Base-by-base conservation (phyloP, 2,329 filamentous ascomycete species). In the Rhynchosporium graminicola region DNA sequence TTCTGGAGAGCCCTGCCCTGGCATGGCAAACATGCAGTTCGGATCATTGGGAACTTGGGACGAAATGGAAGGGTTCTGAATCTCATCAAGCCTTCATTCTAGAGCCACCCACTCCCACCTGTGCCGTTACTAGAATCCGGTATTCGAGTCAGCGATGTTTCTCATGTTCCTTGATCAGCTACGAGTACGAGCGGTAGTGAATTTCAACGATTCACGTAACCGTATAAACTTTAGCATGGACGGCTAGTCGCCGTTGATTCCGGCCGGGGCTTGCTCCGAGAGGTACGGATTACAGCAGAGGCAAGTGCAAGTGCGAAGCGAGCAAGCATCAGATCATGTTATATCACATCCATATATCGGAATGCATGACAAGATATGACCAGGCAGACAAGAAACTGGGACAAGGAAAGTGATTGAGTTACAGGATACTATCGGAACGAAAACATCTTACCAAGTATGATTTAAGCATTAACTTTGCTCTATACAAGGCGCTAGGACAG, bases 1-100 rank as follows among this genome's bases (percentile, higher is more conserved):
- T 58, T 10, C 6, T 36, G 33, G 33, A 36, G 33, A 36, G 33
- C 33, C 9, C 28, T 50, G 26, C 9, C 47, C 47, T 52, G 50
- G 31, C 4, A 31, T 29, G 15, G 28, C 13, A 42, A n/a, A 15
- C 38, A 7, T 20, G 13, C 33, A 29, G 20, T 58, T 48, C 60
- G 60, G 60, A 59, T 62, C 42, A 43, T 52, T 56, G 61, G 61
- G 56, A 63, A 31, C 43, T 52, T 56, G 61, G 61, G 56, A 63
- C 61, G 61, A 62, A 26, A 48, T 43, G 55, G 31, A 42, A 48
- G 55, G 48, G 33, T 38, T 59, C 31, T 51, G 29, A n/a, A 42
- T 38, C 33, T 52, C 55, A 20, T 26, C 26, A 38, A 52, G 20
- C 48, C 36, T 57, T 57, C 57, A n/a, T 20, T n/a, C 26, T 63